phyloP scores from a whole-genome alignment of 768 basidiomycete species.

The Mrakia hoshinonis region DNA sequence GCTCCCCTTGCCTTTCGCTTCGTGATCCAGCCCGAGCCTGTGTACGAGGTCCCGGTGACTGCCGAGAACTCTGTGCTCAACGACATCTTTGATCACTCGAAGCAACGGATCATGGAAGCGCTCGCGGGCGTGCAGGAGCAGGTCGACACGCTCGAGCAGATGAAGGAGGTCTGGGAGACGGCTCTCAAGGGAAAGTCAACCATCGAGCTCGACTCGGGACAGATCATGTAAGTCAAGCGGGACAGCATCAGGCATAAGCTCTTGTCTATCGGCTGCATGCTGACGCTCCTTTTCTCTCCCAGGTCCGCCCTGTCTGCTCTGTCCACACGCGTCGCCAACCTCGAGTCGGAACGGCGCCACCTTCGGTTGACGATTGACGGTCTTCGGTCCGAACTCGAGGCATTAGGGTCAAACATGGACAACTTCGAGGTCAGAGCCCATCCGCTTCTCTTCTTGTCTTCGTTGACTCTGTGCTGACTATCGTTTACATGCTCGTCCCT shows the following conservation, averaged over 20 bases:
- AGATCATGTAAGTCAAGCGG: constrained; percentile 28
- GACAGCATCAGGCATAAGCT: too few species aligned
- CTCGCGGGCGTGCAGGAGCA: constrained; percentile 16
- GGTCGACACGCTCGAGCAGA: constrained; percentile 15
- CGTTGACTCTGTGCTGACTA: too few species aligned
- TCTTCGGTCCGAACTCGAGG: constrained; percentile 21
- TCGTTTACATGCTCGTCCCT: too few species aligned
- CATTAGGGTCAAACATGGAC: constrained; percentile 25
- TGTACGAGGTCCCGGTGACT: constrained; percentile 2
- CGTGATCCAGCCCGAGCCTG: neutral
- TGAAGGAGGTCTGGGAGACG: constrained; percentile 23
- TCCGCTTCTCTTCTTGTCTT: neutral
- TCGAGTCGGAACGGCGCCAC: constrained; percentile 25
- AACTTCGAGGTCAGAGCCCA: constrained; percentile 22
- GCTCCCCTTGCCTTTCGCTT: neutral
- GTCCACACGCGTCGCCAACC: constrained; percentile 24
- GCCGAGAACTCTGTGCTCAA: constrained; percentile 22
- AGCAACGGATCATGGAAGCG: constrained; percentile 24
- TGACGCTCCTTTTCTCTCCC: neutral
- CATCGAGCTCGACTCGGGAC: constrained; percentile 19
- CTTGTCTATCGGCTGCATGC: too few species aligned
- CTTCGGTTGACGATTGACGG: constrained; percentile 25
- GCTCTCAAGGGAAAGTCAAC: constrained; percentile 14
- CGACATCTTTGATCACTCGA: constrained; percentile 26
- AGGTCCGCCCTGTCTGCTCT: constrained; percentile 28